A percentile compares a stretch with the other conserved stretches of the same genome.
Evolutionary conservation across 129 eudicot genomes (phyloP).

Genomic region (Flaveria trinervia): DNA sequence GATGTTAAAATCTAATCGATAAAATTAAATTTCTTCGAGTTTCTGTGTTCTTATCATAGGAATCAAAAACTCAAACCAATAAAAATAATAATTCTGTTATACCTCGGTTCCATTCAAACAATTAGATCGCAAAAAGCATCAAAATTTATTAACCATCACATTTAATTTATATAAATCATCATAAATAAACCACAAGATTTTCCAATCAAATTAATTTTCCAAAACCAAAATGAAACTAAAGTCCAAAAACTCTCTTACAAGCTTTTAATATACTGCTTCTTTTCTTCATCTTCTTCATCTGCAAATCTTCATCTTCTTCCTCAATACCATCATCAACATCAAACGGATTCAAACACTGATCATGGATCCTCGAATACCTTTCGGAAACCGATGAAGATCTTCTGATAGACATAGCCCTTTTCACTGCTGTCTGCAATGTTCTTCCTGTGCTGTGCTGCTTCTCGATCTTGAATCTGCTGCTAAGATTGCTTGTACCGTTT

Average conservation of each 20-base stretch:
- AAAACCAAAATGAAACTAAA: slow-evolving; percentile 24
- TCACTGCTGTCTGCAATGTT: slow-evolving; percentile 41
- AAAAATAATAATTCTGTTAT: no score
- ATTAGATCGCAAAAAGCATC: no score
- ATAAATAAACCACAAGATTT: no score
- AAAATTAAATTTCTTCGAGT: no score
- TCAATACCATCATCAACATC: slow-evolving; percentile 22
- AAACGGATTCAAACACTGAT: slow-evolving; percentile 45
- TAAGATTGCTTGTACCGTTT: slow-evolving; percentile 16
- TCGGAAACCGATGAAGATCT: slow-evolving; percentile 83
- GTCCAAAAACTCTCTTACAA: slow-evolving; percentile 67
- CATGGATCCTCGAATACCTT: slow-evolving; percentile 69
- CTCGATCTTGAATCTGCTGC: slow-evolving; percentile 40
- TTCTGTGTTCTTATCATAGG: no score
- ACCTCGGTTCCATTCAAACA: no score
- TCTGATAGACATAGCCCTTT: slow-evolving; percentile 57
- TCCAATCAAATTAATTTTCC: neutral
- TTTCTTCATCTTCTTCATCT: slow-evolving; percentile 39
- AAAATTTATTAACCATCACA: no score
- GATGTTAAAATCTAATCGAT: no score
- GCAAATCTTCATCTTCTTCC: slow-evolving; percentile 18
- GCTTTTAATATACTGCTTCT: slow-evolving; percentile 46
- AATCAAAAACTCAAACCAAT: no score
- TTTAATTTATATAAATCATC: no score
- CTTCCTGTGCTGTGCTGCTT: slow-evolving; percentile 47